Evolutionary conservation across 140 eudicot species (phyloP), one percentile per base, ranked within the genome.

Genomic region (Oenanthe javanica): DNA sequence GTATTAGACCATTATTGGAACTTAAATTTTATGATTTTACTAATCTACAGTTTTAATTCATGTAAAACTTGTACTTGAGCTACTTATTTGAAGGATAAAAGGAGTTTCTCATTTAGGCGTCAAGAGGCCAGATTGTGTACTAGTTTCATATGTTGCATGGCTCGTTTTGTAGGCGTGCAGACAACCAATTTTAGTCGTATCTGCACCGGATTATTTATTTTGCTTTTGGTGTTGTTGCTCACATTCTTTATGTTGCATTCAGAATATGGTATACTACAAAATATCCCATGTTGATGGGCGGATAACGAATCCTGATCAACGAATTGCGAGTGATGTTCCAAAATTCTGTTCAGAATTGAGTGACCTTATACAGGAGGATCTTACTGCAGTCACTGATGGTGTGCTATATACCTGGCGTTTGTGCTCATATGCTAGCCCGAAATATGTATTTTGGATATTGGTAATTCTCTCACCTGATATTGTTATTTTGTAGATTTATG

Each of bases 291-390:
- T 95, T 84, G 99, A 95, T 83, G 93, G 99, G 49, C 90, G 99
- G 73, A 91, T 95, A 85, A 84, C 88, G 78, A 93, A 87, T 77
- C 99, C 99, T 10, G 99, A 95, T 80, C 99, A 95, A 90, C 85
- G 98, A 83, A 95, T 95, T 79, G 98, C 98, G 54, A 95, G 99
- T 90, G 99, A 95, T 86, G 91, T 95, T 38, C 99, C 99, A 55
- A 89, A 76, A 84, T 95, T 95, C 85, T 95, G 97, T 80, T 87
- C 97, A 25, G 99, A 95, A 79, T 84, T 95, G 86, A 95, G 99
- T 85, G 99, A 95, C 81, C 97, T 95, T 87, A 93, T 95, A 81
- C 99, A 95, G 82, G 99, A 95, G 87, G 99, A 95, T 87, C 96
- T 95, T 36, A 88, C 85, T 72, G 99, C 98, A 73, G 97, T 95